Evolutionary conservation across 2,329 filamentous ascomycete genomes (phyloP).

Genomic region (Aspergillus piperis): DNA sequence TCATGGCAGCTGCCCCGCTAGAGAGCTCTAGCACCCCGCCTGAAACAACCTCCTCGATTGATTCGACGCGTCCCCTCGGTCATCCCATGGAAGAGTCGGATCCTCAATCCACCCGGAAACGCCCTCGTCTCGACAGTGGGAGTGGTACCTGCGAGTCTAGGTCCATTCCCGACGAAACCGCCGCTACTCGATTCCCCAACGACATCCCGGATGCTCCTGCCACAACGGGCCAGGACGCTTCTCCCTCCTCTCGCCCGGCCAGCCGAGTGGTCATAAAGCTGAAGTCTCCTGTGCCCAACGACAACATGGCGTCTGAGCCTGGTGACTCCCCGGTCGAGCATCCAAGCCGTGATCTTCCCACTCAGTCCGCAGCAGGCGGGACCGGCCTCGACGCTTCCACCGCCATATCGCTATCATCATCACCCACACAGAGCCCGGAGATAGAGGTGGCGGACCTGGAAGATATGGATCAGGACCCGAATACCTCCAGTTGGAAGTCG

Average conservation of each 20-base stretch:
- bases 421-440: slow-evolving; percentile 47
- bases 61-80: slow-evolving; percentile 32
- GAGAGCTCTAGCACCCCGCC: slow-evolving; percentile 47
- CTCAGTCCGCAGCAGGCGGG: slow-evolving; percentile 17
- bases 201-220: slow-evolving; percentile 31
- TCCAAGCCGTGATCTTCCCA: slow-evolving; percentile 16
- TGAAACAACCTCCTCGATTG: slow-evolving; percentile 31
- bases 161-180: slow-evolving; percentile 31
- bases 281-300: slow-evolving; percentile 36
- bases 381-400: slow-evolving; percentile 26
- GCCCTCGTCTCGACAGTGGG: slow-evolving; percentile 51
- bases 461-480: slow-evolving; percentile 51
- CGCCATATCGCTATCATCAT: slow-evolving; percentile 46
- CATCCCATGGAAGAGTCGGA: slow-evolving; percentile 45
- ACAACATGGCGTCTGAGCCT: slow-evolving; percentile 18
- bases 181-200: slow-evolving; percentile 19
- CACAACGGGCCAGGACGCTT: slow-evolving; percentile 29
- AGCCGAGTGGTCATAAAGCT: slow-evolving; percentile 53
- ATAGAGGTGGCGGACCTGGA: slow-evolving; percentile 54
- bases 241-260: slow-evolving; percentile 37
- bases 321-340: slow-evolving; percentile 19
- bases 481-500: slow-evolving; percentile 47
- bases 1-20: slow-evolving; percentile 50
- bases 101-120: slow-evolving; percentile 46
- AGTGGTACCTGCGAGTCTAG: slow-evolving; percentile 38